Evolutionary conservation across 345 rosid genomes (phyloP).

Genomic region (Syzygium aromaticum): DNA sequence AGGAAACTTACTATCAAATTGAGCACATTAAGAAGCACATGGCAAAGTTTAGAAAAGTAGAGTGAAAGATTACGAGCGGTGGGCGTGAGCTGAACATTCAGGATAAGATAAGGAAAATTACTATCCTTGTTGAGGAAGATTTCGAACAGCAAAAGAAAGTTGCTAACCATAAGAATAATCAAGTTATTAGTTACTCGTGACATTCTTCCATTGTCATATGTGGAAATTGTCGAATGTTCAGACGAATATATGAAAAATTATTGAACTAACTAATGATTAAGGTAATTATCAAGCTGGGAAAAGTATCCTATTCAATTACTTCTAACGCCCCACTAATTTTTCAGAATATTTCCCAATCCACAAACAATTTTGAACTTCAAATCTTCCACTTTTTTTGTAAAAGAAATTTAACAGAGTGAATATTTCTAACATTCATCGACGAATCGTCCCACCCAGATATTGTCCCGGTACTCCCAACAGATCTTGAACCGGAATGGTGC

Average conservation of each 20-base stretch:
- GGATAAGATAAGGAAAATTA: not conserved
- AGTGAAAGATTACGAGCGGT: not conserved
- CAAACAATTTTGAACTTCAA: not conserved
- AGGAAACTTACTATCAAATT: not conserved
- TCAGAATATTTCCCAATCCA: not conserved
- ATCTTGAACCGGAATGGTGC: not conserved
- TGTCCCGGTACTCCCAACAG: not conserved
- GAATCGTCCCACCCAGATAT: not conserved
- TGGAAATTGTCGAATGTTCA: not conserved
- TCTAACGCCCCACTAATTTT: not conserved
- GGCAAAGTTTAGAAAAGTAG: not conserved
- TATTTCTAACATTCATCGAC: not conserved
- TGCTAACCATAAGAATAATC: too few relatives aligned
- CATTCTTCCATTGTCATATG: not conserved
- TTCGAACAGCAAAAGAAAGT: too few relatives aligned
- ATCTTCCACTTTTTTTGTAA: not conserved
- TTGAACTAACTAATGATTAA: not conserved
- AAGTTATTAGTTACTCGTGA: not conserved
- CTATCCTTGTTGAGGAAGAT: too few relatives aligned
- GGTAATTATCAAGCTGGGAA: not conserved
- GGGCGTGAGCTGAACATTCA: not conserved
- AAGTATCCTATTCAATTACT: not conserved
- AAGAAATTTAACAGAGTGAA: not conserved
- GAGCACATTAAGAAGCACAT: not conserved
- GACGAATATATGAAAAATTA: not conserved